These are phyloP conservation scores for Aspergillus ruber DNA, from an alignment of 2,329 filamentous ascomycete species.

Conservation along the genomic window DNA sequence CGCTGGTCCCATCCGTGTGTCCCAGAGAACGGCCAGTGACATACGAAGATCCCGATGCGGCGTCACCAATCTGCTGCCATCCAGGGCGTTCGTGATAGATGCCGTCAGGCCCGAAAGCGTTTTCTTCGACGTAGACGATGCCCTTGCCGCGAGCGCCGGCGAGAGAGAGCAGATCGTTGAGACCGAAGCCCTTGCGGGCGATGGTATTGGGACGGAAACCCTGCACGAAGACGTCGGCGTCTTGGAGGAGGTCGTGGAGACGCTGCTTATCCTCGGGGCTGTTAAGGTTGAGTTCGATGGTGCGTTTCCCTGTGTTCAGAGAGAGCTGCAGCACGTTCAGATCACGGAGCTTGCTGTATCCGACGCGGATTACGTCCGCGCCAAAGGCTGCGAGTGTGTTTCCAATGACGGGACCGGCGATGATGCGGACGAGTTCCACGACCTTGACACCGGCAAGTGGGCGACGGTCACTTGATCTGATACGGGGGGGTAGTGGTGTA, in stretches of 20 bases:
- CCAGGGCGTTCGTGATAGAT: slow-evolving; percentile 42
- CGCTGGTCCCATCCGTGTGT: slow-evolving; percentile 9
- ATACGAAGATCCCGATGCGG: slow-evolving; percentile 33
- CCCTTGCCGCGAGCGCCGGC: slow-evolving; percentile 37
- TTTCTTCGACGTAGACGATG: slow-evolving; percentile 46
- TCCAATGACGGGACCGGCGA: slow-evolving; percentile 39
- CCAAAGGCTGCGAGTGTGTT: slow-evolving; percentile 40
- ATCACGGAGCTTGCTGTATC: slow-evolving; percentile 36
- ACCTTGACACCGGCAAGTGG: slow-evolving; percentile 40
- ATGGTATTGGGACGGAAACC: slow-evolving; percentile 47
- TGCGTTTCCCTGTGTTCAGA: slow-evolving; percentile 19
- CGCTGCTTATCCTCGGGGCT: slow-evolving; percentile 34
- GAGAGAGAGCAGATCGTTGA: slow-evolving; percentile 36
- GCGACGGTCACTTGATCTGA: background rate
- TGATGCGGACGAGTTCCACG: slow-evolving; percentile 32
- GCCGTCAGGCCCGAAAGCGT: slow-evolving; percentile 47
- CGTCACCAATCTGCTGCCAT: slow-evolving; percentile 49
- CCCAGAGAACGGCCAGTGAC: slow-evolving; percentile 31
- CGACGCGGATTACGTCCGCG: slow-evolving; percentile 44
- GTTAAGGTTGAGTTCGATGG: slow-evolving; percentile 41
- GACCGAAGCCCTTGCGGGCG: slow-evolving; percentile 20
- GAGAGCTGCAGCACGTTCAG: slow-evolving; percentile 20
- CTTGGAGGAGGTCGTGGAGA: slow-evolving; percentile 38
- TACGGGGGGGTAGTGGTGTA: slow-evolving; percentile 6
- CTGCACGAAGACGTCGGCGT: slow-evolving; percentile 50